phyloP scores from a whole-genome alignment of 164 flowering plant species.

The Vitis rupestris region DNA sequence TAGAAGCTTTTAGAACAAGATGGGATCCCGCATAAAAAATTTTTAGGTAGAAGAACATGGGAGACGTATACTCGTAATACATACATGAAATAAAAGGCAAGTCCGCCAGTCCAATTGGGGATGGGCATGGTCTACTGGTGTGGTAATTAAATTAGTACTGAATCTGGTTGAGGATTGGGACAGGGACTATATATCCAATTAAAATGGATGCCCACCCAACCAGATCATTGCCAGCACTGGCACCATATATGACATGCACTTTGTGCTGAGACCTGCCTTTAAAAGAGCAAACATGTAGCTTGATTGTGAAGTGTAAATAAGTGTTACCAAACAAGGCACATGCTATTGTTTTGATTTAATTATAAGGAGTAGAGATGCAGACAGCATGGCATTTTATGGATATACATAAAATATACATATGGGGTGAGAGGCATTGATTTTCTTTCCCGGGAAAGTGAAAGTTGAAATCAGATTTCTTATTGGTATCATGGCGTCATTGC shows the following conservation, averaged over 20 bases:
- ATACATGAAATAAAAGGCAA: too few relatives aligned
- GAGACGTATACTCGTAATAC: too few relatives aligned
- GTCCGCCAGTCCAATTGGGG: too few relatives aligned
- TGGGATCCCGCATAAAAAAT: too few relatives aligned
- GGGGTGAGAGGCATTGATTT: not conserved
- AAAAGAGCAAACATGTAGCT: not conserved
- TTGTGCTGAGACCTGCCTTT: not conserved
- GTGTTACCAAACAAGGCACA: not conserved
- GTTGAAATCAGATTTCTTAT: not conserved
- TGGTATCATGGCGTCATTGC: not conserved
- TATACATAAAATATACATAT: not conserved
- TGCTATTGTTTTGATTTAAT: conserved; percentile 4
- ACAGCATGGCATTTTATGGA: not conserved
- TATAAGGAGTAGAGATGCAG: not conserved
- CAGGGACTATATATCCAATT: too few relatives aligned
- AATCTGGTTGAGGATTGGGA: too few relatives aligned
- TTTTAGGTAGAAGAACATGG: too few relatives aligned
- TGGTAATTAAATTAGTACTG: too few relatives aligned
- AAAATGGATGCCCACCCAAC: too few relatives aligned
- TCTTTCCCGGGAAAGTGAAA: not conserved
- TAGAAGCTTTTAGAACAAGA: too few relatives aligned
- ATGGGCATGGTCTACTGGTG: too few relatives aligned
- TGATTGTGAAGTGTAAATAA: not conserved
- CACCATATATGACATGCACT: not conserved
- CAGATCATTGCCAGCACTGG: not conserved